Conservation (phyloP, 139 green algal genomes). For the Pleodorina starrii region DNA sequence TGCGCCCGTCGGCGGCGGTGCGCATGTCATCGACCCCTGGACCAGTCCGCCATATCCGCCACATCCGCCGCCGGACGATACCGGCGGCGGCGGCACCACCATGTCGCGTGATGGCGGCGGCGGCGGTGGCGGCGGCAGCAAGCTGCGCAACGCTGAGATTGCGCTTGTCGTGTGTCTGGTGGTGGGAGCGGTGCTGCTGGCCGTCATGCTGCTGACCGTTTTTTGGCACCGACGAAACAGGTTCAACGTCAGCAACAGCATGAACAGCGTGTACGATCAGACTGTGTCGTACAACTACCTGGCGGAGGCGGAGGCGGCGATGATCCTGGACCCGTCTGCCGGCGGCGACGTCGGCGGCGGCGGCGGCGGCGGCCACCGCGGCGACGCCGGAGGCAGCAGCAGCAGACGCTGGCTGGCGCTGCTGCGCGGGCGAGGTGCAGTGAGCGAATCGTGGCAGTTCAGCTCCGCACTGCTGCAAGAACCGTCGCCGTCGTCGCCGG, state of each 20-base stretch:
- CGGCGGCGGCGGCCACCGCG: background rate
- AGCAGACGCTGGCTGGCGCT: background rate
- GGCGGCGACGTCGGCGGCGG: background rate
- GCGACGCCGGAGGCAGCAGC: background rate
- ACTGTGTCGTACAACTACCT: constrained; percentile 16
- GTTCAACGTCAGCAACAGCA: background rate
- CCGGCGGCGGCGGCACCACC: background rate
- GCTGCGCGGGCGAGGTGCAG: background rate
- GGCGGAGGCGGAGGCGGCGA: background rate
- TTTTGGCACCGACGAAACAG: background rate
- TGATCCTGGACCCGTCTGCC: background rate
- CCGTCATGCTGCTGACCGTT: background rate
- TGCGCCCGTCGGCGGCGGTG: background rate
- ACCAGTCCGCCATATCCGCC: background rate
- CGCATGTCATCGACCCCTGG: background rate
- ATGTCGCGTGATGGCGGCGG: background rate
- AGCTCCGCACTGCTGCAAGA: background rate
- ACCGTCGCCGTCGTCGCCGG: background rate
- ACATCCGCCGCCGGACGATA: background rate
- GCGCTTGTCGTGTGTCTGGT: background rate
- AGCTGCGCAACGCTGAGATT: background rate
- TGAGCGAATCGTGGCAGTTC: background rate
- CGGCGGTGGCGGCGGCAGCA: background rate
- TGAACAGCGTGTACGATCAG: background rate
- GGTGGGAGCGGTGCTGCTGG: background rate